These are phyloP conservation scores for Populus hybrid DNA, from an alignment of 441 rosid species.

Conservation along the genomic window DNA sequence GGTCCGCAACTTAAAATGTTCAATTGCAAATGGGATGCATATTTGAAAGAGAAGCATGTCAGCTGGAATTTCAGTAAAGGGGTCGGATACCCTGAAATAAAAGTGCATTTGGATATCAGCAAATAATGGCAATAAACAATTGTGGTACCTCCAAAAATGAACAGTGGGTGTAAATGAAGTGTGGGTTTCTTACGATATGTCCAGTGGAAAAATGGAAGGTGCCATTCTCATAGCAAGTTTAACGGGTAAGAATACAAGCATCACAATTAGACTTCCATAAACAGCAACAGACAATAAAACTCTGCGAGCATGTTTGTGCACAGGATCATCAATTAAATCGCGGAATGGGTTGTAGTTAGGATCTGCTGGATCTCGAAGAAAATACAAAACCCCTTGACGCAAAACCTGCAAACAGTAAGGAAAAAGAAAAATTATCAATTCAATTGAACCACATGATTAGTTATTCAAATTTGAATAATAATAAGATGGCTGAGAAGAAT, in stretches of 20 bases:
- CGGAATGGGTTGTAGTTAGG: constrained; percentile 96
- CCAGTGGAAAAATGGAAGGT: constrained; percentile 86
- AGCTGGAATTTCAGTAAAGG: constrained; percentile 96
- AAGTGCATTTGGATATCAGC: constrained; percentile 15
- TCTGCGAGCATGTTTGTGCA: constrained; percentile 93
- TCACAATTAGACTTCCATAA: constrained; percentile 92
- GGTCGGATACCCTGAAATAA: constrained; percentile 83
- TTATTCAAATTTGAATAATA: not conserved
- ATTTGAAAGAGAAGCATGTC: constrained; percentile 97
- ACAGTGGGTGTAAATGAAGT: constrained; percentile 3
- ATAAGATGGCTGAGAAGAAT: constrained; percentile 24
- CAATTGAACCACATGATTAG: not conserved
- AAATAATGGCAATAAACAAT: constrained; percentile 8
- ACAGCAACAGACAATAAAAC: constrained; percentile 89
- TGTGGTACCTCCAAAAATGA: not conserved
- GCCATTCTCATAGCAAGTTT: constrained; percentile 91
- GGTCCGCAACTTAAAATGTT: constrained; percentile 88
- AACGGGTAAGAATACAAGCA: constrained; percentile 96
- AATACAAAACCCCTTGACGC: constrained; percentile 85
- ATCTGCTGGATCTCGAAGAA: constrained; percentile 94
- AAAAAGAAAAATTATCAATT: constrained; percentile 9
- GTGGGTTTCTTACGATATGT: constrained; percentile 66
- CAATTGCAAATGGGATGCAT: constrained; percentile 91
- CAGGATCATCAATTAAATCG: constrained; percentile 98
- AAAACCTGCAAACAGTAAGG: constrained; percentile 56